Base-by-base conservation (phyloP, 2,329 filamentous ascomycete species). In the Cladosporium sp. region DNA sequence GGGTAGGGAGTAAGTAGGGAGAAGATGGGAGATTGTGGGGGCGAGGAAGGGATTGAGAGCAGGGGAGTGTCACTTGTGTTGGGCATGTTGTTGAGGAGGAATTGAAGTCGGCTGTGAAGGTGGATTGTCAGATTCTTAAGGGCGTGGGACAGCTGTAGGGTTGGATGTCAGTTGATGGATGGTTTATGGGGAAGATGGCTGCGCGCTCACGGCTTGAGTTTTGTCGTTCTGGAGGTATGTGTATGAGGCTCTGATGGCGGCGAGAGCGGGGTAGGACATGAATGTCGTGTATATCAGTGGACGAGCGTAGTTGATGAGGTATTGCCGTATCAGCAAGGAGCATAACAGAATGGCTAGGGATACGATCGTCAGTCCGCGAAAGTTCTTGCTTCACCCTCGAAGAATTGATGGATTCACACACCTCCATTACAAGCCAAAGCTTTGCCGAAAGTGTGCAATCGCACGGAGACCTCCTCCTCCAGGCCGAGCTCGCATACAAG, bases 301-400 rank as follows among this genome's bases (percentile, higher is more conserved):
- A n/a, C 89, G 85, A 0, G 90, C 89, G 72, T 92, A 92, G 72
- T 93, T 92, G 76, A 92, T 84, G 61, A 92, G 80, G 68, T 91
- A 92, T 1, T 85, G 78, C 28, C 88, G 80, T 0, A 87, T 85
- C 0, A 83, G 77, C 0, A 82, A 75, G 1, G 86, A 86, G 72
- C 88, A 91, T 0, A 92, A 80, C 1, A 92, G 79, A 23, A 88
- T 81, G 1, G 85, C 86, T 88, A 26, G 76, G 16, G 21, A 31
- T 40, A 5, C 49, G 11, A 57, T 29, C 26, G n/a, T 44, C 11
- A 46, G 56, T 29, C n/a, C 7, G 14, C 11, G 8, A 18, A 5
- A 31, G 2, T 31, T 35, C 28, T 21, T 23, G 29, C 55, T 35
- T 35, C 7, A 31, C 10, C 16, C 5, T 53, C 12, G 10, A 18